Percentiles rank a stretch among this genome's conserved stretches.
These are phyloP conservation scores for Przewalskia tangutica DNA, from an alignment of 257 asterid species.

Conservation along the genomic window DNA sequence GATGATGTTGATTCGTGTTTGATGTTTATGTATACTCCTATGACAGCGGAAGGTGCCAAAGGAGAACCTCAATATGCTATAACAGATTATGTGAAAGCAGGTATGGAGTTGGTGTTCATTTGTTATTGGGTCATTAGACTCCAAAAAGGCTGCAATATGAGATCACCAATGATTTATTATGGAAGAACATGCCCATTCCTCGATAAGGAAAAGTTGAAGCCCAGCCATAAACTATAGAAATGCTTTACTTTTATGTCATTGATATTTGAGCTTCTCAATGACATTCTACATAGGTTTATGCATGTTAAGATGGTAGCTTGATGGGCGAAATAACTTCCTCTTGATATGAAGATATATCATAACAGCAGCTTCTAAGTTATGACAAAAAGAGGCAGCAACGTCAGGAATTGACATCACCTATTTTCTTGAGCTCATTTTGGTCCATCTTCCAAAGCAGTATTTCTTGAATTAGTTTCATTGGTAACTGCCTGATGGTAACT, in stretches of 20 bases:
- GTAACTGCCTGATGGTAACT: background rate
- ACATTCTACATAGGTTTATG: background rate
- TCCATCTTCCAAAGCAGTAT: background rate
- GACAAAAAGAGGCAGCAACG: background rate
- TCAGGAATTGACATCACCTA: background rate
- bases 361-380: background rate
- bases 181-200: background rate
- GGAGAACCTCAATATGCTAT: constrained; percentile 97
- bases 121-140: background rate
- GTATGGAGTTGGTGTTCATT: constrained; percentile 17
- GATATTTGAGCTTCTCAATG: background rate
- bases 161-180: background rate
- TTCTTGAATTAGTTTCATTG: background rate
- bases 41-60: constrained; percentile 86
- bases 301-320: background rate
- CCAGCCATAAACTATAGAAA: background rate
- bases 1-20: constrained; percentile 84
- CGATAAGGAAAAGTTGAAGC: background rate
- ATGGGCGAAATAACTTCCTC: background rate
- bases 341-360: background rate
- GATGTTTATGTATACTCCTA: constrained; percentile 95
- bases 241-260: background rate
- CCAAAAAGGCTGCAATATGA: background rate
- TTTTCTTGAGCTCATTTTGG: background rate
- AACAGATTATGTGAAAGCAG: constrained; percentile 91